Conservation (phyloP, 495 filamentous ascomycete genomes). For the Pyronema omphalodes region DNA sequence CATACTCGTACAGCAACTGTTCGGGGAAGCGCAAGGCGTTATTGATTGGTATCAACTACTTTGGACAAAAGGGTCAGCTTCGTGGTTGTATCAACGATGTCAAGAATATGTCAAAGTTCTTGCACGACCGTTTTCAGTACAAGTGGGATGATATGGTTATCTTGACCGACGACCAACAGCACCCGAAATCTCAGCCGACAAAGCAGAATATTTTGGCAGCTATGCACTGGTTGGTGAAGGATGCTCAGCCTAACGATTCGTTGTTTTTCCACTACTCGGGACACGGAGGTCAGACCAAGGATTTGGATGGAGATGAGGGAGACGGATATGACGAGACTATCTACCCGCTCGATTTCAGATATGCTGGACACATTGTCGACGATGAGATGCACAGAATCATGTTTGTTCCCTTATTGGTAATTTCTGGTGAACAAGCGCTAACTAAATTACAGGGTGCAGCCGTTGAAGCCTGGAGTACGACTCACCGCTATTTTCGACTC, state of each 20-base stretch:
- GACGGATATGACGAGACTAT: slow-evolving; percentile 79
- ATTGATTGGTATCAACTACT: slow-evolving; percentile 96
- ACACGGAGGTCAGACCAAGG: slow-evolving; percentile 92
- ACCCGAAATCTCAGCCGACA: slow-evolving; percentile 90
- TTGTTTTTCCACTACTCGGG: slow-evolving; percentile 98
- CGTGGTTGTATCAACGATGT: slow-evolving; percentile 97
- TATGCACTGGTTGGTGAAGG: slow-evolving; percentile 98
- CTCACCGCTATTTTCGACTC: slow-evolving; percentile 97
- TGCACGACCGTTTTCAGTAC: slow-evolving; percentile 83
- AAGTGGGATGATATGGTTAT: slow-evolving; percentile 96
- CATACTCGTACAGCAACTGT: slow-evolving; percentile 82
- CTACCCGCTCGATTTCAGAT: slow-evolving; percentile 87
- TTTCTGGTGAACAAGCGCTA: background rate
- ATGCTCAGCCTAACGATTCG: slow-evolving; percentile 82
- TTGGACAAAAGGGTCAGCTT: slow-evolving; percentile 77
- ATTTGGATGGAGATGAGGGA: slow-evolving; percentile 46
- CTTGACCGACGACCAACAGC: slow-evolving; percentile 91
- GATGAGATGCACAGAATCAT: slow-evolving; percentile 98
- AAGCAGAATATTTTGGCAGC: slow-evolving; percentile 90
- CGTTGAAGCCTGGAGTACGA: slow-evolving; percentile 65
- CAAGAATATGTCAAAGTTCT: slow-evolving; percentile 86
- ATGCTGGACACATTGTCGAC: slow-evolving; percentile 84
- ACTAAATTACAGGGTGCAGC: slow-evolving; percentile 34
- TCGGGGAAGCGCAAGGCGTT: slow-evolving; percentile 82
- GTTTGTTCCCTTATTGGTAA: slow-evolving; percentile 23